Base-by-base conservation (phyloP, 2,329 filamentous ascomycete species). In the Penicillium frequentans region DNA sequence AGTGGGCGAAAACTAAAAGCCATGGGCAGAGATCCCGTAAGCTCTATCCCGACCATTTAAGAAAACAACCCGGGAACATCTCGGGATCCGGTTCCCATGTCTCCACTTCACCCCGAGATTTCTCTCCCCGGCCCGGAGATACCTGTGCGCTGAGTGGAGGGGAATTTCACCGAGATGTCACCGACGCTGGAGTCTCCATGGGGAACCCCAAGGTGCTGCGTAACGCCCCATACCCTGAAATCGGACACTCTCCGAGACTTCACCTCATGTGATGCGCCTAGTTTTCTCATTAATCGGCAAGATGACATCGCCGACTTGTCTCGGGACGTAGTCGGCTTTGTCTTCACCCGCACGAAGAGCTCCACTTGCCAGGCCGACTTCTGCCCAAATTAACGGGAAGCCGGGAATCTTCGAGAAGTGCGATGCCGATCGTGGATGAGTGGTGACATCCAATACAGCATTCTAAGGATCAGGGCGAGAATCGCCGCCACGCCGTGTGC, bases 321-420 rank as follows among this genome's bases (percentile, higher is more conserved):
- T 43, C 39, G 50, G 37, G 29, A 29, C 24, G 5, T n/a, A 16
- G 14, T 62, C 56, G 53, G 51, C 33, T 23, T 56, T 52, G 52
- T 42, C 37, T 52, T 58, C 53, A 50, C 31, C 46, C 59, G 29
- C 8, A 42, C 19, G 39, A 29, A 55, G 47, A n/a, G 42, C 33
- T 47, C 48, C 44, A 56, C 45, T 54, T 54, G 39, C 37, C 43
- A 55, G 33, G 49, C 57, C 57, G 55, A 60, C 9, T 52, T 46
- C 26, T 54, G 21, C 24, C 10, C 35, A 50, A 16, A 14, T 47
- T n/a, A 27, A 58, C 63, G 60, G 57, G 54, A 62, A 58, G 57
- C 62, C 63, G 63, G 57, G 60, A 61, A 58, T 42, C 29, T 62
- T 64, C 55, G 27, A 60, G 60, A 64, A 60, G 21, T 31, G 21